Conservation (phyloP, 257 asterid genomes). For the Perilla frutescens region DNA sequence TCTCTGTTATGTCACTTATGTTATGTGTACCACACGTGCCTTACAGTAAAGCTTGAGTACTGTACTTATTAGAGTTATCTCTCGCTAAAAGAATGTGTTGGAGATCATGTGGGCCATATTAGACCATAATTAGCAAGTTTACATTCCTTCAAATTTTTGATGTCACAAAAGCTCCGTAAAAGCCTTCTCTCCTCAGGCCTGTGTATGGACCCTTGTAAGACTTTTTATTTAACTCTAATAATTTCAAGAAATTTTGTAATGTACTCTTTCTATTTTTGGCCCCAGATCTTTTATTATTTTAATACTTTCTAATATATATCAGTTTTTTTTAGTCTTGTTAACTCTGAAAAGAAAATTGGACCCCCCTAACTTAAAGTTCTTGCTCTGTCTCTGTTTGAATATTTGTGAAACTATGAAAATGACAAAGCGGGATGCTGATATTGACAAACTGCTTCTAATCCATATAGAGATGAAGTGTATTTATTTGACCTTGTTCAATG, state of each 20-base stretch:
- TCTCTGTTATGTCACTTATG: neutral
- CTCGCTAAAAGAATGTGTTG: neutral
- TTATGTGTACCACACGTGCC: neutral
- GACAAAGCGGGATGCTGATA: neutral
- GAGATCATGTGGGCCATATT: neutral
- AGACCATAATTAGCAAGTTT: neutral
- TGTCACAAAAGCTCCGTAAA: neutral
- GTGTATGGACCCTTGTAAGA: neutral
- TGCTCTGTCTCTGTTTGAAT: neutral
- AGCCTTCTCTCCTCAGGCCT: no score
- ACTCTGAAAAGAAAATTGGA: neutral
- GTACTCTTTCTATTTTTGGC: neutral
- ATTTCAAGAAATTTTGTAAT: neutral
- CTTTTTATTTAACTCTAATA: neutral
- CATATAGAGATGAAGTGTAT: neutral
- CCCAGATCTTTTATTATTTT: neutral
- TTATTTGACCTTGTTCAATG: neutral
- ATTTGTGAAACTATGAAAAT: neutral
- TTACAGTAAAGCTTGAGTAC: conserved; percentile 2
- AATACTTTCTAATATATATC: neutral
- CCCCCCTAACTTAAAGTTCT: neutral
- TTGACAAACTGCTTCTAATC: neutral
- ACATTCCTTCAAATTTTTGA: neutral
- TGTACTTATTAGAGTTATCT: neutral
- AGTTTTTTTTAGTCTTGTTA: neutral